Evolutionary conservation across 2,329 filamentous ascomycete species (phyloP).

Genomic region (Colletotrichum destructivum): DNA sequence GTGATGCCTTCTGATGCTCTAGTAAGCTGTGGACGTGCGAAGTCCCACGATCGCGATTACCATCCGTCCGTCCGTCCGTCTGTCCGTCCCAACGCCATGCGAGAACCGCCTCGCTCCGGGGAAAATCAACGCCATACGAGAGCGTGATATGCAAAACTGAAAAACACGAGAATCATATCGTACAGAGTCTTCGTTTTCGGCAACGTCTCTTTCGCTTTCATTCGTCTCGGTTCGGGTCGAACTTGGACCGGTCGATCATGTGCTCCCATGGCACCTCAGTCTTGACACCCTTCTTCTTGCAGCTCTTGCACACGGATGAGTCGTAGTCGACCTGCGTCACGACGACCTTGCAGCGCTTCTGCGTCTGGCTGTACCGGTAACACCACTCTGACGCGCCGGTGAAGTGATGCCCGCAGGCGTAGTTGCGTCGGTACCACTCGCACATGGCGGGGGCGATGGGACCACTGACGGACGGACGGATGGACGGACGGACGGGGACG

Average conservation of each 20-base stretch:
- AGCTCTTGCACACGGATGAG: conserved; percentile 32
- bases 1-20: conserved; percentile 27
- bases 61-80: not conserved
- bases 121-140: not conserved
- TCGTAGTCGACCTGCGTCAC: conserved; percentile 41
- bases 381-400: conserved; percentile 43
- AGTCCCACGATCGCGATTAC: conserved; percentile 9
- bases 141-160: not conserved
- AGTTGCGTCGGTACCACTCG: conserved; percentile 44
- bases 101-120: conserved; percentile 15
- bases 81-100: conserved; percentile 16
- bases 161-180: not conserved
- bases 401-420: conserved; percentile 43
- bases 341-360: conserved; percentile 41
- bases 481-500: no score
- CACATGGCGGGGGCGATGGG: conserved; percentile 35
- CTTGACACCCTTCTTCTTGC: conserved; percentile 26
- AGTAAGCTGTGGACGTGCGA: conserved; percentile 18
- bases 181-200: no score
- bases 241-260: conserved; percentile 37
- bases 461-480: no score
- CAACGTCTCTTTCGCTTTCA: conserved; percentile 6
- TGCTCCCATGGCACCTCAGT: conserved; percentile 37
- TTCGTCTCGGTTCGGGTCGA: conserved; percentile 34
- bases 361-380: conserved; percentile 40